Conservation (phyloP, 305 asterid species). For the Nicotiana rustica region DNA sequence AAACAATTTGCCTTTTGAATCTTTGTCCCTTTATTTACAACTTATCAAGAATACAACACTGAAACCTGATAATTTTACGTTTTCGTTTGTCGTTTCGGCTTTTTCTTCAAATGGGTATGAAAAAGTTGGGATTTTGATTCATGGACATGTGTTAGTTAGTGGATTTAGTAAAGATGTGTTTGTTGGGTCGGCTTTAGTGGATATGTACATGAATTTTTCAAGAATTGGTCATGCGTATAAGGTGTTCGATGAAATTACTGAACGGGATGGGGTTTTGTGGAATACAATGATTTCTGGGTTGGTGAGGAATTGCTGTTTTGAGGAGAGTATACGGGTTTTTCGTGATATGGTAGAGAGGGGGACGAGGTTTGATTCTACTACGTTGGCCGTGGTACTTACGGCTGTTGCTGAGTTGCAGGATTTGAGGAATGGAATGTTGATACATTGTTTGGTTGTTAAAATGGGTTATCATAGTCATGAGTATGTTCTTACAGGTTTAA, state of each 20-base stretch:
- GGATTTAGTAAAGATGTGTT: conserved; percentile 71
- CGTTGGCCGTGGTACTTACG: conserved; percentile 71
- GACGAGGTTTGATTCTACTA: conserved; percentile 60
- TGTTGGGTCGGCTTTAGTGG: conserved; percentile 84
- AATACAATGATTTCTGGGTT: conserved; percentile 80
- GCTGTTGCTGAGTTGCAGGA: conserved; percentile 76
- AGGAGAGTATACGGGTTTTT: conserved; percentile 56
- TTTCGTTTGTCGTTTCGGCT: conserved; percentile 63
- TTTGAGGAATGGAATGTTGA: conserved; percentile 66
- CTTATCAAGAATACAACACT: conserved; percentile 51
- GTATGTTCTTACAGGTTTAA: conserved; percentile 72
- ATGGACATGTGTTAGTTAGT: conserved; percentile 69
- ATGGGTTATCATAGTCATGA: conserved; percentile 63
- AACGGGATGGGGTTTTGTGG: conserved; percentile 80
- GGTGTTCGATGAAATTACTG: conserved; percentile 74
- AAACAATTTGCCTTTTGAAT: conserved; percentile 52
- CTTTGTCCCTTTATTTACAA: conserved; percentile 53
- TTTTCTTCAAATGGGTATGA: conserved; percentile 45
- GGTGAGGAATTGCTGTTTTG: conserved; percentile 64
- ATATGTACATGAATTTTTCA: conserved; percentile 57
- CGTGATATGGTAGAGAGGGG: conserved; percentile 56
- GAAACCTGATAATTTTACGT: conserved; percentile 72
- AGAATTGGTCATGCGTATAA: conserved; percentile 55
- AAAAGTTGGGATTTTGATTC: conserved; percentile 63
- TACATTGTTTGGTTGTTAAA: conserved; percentile 75